These are phyloP conservation scores for Backusella luteola DNA, from an alignment of 192 early-diverging fungal species.

Conservation along the genomic window DNA sequence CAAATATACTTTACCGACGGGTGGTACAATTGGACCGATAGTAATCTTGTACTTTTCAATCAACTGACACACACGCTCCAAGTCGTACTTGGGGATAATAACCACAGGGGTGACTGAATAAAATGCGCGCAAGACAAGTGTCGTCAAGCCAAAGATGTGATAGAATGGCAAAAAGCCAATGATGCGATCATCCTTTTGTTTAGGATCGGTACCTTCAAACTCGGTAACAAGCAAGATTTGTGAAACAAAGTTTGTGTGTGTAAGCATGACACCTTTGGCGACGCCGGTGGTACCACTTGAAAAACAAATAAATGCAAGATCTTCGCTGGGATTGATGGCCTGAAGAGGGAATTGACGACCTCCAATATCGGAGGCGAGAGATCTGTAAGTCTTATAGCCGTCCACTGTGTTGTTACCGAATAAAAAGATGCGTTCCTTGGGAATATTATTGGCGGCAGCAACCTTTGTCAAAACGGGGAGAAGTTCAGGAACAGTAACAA, in stretches of 20 bases:
- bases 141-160: constrained; percentile 52
- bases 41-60: constrained; percentile 73
- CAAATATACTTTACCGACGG: constrained; percentile 31
- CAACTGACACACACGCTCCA: constrained; percentile 56
- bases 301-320: constrained; percentile 66
- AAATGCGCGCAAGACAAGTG: constrained; percentile 33
- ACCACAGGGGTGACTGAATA: constrained; percentile 57
- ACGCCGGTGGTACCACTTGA: constrained; percentile 62
- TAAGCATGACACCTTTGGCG: constrained; percentile 84
- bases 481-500: constrained; percentile 54
- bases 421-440: constrained; percentile 39
- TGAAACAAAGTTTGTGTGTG: constrained; percentile 78
- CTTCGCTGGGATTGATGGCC: background rate
- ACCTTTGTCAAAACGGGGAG: constrained; percentile 37
- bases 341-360: constrained; percentile 16
- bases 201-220: constrained; percentile 38
- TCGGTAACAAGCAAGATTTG: constrained; percentile 60
- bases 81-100: constrained; percentile 76
- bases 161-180: constrained; percentile 74
- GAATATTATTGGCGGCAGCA: constrained; percentile 31
- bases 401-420: constrained; percentile 43
- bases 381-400: constrained; percentile 17
- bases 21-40: constrained; percentile 64
- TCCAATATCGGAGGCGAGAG: constrained; percentile 22
- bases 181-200: constrained; percentile 11